phyloP scores from a whole-genome alignment of 345 rosid species.

The Reutealis trisperma region DNA sequence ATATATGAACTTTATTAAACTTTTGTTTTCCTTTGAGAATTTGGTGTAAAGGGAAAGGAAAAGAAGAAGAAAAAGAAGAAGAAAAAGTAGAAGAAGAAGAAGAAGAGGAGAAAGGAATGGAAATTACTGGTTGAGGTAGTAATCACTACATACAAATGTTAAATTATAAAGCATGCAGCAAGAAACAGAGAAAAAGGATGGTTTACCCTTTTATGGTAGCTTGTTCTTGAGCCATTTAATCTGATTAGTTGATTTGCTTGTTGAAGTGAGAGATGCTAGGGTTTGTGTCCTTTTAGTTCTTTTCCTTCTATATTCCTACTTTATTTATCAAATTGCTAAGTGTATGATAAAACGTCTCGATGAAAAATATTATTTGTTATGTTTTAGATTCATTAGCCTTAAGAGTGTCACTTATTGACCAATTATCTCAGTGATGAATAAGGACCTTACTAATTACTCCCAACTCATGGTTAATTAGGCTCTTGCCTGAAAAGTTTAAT shows the following conservation, averaged over 20 bases:
- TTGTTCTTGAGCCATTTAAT: conserved; percentile 59
- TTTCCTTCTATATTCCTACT: background rate
- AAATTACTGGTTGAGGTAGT: background rate
- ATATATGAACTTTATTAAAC: background rate
- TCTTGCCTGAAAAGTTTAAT: too few relatives aligned
- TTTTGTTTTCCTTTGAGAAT: too few relatives aligned
- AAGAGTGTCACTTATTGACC: conserved; percentile 51
- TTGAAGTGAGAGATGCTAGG: conserved; percentile 81
- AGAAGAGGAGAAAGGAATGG: conserved; percentile 15
- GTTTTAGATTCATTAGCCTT: conserved; percentile 61
- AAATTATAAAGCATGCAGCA: conserved; percentile 43
- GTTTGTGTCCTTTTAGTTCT: conserved; percentile 25
- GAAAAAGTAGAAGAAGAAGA: too few relatives aligned
- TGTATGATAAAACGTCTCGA: conserved; percentile 49
- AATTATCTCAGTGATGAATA: conserved; percentile 56
- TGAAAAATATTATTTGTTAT: background rate
- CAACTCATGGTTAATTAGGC: conserved; percentile 41
- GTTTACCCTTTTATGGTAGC: conserved; percentile 81
- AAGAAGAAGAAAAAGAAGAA: too few relatives aligned
- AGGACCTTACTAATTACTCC: conserved; percentile 65
- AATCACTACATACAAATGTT: conserved; percentile 14
- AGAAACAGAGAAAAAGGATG: conserved; percentile 39
- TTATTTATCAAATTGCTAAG: background rate
- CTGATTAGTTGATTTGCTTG: conserved; percentile 56
- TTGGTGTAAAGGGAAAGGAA: background rate